These are phyloP conservation scores for Nicotiana knightiana DNA, from an alignment of 257 asterid genomes.

Conservation along the genomic window DNA sequence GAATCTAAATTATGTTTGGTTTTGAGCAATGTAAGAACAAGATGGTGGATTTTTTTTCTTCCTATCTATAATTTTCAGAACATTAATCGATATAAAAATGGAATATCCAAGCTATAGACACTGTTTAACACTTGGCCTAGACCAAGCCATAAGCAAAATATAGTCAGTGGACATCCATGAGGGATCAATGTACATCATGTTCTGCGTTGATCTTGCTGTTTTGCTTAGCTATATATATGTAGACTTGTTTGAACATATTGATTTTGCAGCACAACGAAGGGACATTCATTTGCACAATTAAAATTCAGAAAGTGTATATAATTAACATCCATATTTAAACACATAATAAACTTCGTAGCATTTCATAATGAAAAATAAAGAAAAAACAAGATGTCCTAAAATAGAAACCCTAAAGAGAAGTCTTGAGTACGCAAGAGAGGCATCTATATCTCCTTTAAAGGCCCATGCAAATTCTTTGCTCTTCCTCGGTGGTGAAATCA, in stretches of 20 bases:
- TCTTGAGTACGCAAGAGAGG: background rate
- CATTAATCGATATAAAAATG: background rate
- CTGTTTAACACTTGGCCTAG: background rate
- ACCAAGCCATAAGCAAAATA: no score
- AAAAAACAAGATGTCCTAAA: no score
- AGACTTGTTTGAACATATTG: no score
- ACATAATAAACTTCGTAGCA: background rate
- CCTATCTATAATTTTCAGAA: no score
- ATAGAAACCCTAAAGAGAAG: background rate
- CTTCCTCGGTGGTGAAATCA: no score
- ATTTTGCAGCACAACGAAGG: no score
- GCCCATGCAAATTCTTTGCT: background rate
- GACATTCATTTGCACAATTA: background rate
- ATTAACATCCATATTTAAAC: background rate
- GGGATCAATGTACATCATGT: no score
- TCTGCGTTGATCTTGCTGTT: no score
- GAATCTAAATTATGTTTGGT: background rate
- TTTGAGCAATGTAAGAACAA: background rate
- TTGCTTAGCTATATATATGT: no score
- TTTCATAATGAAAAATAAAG: background rate
- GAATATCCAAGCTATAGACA: background rate
- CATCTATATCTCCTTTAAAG: background rate
- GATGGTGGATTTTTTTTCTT: background rate
- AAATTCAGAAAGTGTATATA: background rate
- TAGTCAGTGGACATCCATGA: no score